Base-by-base conservation (phyloP, 2,329 filamentous ascomycete species). In the Cladosporium austrohemisphaericum region DNA sequence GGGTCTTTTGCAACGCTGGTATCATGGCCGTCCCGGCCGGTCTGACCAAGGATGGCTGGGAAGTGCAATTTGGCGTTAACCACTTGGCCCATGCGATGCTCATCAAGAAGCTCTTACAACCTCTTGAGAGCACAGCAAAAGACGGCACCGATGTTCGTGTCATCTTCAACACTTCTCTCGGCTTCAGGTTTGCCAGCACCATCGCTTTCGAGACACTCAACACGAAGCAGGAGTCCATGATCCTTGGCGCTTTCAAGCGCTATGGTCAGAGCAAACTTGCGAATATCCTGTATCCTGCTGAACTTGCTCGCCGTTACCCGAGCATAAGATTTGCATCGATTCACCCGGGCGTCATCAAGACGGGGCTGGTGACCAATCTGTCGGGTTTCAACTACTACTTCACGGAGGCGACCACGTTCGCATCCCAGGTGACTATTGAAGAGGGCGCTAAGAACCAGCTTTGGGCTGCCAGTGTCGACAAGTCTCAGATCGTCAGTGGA, bases 241-340 rank as follows among this genome's bases (percentile, higher is more conserved):
- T 44, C 10, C 20, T 47, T 20, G 58, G 65, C 22, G 52, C 59
- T 4, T 70, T 66, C 61, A 51, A 52, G 4, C 61, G 68, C 8
- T 73, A 73, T 52, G 74, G 70, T 0, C 70, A 75, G 52, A 69
- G 66, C 40, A 78, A 78, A 55, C 60, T 77, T 2, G 76, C 76
- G 0, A 72, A 76, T 51, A 56, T 76, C 2, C 60, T 76, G 3
- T 74, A 70, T 55, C 63, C 70, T 3, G 58, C 60, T 8, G 66
- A 71, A 43, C 57, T 78, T 3, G 67, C 71, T 3, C 55, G 60
- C 33, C 64, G 61, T 6, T 67, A 73, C 43, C 66, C 70, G 0
- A 51, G 56, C 6, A 62, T 75, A 20, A 65, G 60, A 1, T 57
- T 59, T 6, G 62, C 71, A 2, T 56, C 68, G 0, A 50, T 76